Percentiles rank a stretch among this genome's conserved stretches.
phyloP scores from a whole-genome alignment of 2,329 filamentous ascomycete genomes.

The Rhynchosporium agropyri region DNA sequence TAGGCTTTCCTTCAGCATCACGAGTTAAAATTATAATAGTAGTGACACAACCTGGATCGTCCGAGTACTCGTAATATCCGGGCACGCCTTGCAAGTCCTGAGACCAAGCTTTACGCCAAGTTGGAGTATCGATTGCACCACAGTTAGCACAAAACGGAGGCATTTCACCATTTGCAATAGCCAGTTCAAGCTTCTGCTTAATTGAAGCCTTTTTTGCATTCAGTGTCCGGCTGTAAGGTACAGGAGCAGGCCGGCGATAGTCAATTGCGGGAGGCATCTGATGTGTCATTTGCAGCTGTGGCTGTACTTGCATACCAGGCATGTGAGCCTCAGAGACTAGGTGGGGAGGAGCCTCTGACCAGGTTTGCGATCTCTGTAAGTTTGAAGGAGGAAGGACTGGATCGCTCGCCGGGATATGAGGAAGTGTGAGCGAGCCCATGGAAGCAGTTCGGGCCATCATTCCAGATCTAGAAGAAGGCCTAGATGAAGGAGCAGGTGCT shows the following conservation, averaged over 20 bases:
- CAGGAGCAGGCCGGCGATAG: not conserved
- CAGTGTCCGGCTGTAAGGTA: slow-evolving; percentile 27
- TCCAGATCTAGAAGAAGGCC: slow-evolving; percentile 50
- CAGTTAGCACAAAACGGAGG: slow-evolving; percentile 92
- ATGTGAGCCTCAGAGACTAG: slow-evolving; percentile 44
- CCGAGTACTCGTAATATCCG: slow-evolving; percentile 69
- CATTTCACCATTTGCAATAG: slow-evolving; percentile 77
- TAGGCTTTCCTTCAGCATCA: slow-evolving; percentile 64
- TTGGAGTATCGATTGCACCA: slow-evolving; percentile 92
- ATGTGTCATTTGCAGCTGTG: slow-evolving; percentile 6
- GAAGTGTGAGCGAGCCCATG: slow-evolving; percentile 40
- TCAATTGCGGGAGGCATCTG: slow-evolving; percentile 10
- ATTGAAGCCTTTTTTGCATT: slow-evolving; percentile 40
- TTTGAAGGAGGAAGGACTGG: slow-evolving; percentile 48
- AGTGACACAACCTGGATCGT: slow-evolving; percentile 72
- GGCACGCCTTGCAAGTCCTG: slow-evolving; percentile 73
- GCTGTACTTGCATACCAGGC: slow-evolving; percentile 5
- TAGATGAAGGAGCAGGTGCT: slow-evolving; percentile 41
- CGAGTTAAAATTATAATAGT: slow-evolving; percentile 70
- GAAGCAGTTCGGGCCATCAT: slow-evolving; percentile 39
- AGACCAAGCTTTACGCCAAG: slow-evolving; percentile 93
- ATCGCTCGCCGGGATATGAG: slow-evolving; percentile 53
- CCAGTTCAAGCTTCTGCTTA: slow-evolving; percentile 59
- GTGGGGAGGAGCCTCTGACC: slow-evolving; percentile 48
- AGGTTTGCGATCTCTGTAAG: slow-evolving; percentile 48